Conservation (phyloP, 2,329 filamentous ascomycete species). For the Botrytis paeoniae region DNA sequence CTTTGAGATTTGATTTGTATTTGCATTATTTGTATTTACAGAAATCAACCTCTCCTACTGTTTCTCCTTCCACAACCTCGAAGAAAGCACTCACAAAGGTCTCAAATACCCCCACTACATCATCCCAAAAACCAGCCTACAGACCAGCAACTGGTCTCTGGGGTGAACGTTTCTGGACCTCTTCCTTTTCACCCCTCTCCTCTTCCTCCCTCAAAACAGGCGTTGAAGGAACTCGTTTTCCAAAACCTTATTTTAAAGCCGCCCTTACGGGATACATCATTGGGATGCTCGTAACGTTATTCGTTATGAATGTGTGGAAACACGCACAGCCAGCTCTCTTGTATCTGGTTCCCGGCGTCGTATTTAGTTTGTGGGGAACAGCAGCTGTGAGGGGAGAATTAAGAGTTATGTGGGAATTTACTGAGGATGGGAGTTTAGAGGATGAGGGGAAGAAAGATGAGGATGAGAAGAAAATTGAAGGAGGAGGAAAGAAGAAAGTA, state of each 20-base stretch:
- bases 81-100: neutral
- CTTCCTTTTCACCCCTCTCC: neutral
- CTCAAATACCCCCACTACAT: slow-evolving; percentile 38
- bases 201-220: neutral
- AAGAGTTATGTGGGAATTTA: slow-evolving; percentile 70
- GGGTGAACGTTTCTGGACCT: slow-evolving; percentile 81
- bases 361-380: slow-evolving; percentile 72
- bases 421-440: slow-evolving; percentile 64
- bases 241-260: slow-evolving; percentile 82
- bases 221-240: slow-evolving; percentile 51
- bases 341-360: slow-evolving; percentile 85
- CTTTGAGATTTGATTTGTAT: slow-evolving; percentile 88
- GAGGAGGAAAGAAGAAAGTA: neutral
- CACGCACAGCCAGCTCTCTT: slow-evolving; percentile 87
- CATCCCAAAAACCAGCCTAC: slow-evolving; percentile 44
- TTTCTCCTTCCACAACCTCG: neutral
- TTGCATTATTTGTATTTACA: slow-evolving; percentile 72
- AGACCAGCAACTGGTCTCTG: slow-evolving; percentile 66
- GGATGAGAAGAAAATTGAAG: neutral
- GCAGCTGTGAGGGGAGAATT: slow-evolving; percentile 70
- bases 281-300: slow-evolving; percentile 74
- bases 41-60: slow-evolving; percentile 38
- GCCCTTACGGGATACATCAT: slow-evolving; percentile 72
- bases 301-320: slow-evolving; percentile 72
- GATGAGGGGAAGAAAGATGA: slow-evolving; percentile 24